Percentiles rank a stretch among this genome's conserved stretches.
Conservation (phyloP, 2,329 filamentous ascomycete genomes). For the Hortaea sp. region DNA sequence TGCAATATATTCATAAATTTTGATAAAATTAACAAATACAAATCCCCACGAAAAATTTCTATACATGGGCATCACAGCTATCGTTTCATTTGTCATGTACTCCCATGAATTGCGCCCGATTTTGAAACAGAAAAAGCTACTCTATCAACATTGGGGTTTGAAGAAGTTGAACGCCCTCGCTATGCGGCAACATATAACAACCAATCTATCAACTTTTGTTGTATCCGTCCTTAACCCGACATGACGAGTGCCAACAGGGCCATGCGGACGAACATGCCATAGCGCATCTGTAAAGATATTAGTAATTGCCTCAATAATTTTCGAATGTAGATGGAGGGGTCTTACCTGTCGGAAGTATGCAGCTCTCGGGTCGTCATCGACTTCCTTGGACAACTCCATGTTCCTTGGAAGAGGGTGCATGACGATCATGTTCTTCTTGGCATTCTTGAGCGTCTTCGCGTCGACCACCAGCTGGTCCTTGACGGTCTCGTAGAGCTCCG, state of each 20-base stretch:
- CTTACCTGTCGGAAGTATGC: constrained; percentile 99
- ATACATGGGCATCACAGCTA: no score
- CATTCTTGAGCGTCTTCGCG: constrained; percentile 79
- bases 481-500: constrained; percentile 71
- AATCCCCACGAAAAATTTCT: no score
- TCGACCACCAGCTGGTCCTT: constrained; percentile 86
- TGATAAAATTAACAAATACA: no score
- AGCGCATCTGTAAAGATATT: constrained; percentile 63
- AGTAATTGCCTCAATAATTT: constrained; percentile 31
- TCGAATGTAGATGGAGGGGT: constrained; percentile 13
- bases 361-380: constrained; percentile 92
- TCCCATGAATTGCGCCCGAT: no score
- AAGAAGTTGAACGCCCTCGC: no score
- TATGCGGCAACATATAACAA: no score
- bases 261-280: constrained; percentile 97
- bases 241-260: constrained; percentile 89
- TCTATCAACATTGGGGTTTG: no score
- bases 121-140: no score
- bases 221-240: constrained; percentile 21
- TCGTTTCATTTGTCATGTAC: no score
- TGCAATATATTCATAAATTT: no score
- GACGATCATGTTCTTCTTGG: constrained; percentile 87
- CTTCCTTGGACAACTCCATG: constrained; percentile 85
- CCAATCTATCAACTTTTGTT: not conserved
- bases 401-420: constrained; percentile 94